A percentile compares a stretch with the other conserved stretches of the same genome.
Conservation (phyloP, 2,329 filamentous ascomycete genomes). For the Ceratocystis cubensis region DNA sequence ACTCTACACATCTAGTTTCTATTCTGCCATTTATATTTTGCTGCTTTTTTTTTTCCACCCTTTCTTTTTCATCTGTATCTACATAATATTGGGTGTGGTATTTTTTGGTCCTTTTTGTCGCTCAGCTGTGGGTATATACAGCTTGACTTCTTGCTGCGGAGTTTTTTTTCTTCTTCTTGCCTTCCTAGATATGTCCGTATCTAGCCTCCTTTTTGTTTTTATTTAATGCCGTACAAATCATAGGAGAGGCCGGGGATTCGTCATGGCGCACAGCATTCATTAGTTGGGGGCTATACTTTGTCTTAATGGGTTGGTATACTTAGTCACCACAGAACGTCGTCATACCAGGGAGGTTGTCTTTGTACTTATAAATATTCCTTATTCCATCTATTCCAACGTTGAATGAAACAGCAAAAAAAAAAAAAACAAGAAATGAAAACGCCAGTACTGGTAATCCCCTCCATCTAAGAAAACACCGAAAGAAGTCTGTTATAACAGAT, state of each 20-base stretch:
- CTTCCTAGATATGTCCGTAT: not conserved
- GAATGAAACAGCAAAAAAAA: not conserved
- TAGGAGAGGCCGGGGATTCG: not conserved
- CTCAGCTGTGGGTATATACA: not conserved
- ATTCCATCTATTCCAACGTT: slow-evolving; percentile 3
- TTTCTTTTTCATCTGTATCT: slow-evolving; percentile 7
- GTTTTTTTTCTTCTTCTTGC: slow-evolving; percentile 7
- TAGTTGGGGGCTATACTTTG: not conserved
- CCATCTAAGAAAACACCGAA: slow-evolving; percentile 1
- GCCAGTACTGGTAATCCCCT: not conserved
- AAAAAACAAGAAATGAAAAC: not conserved
- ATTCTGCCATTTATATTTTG: slow-evolving; percentile 3
- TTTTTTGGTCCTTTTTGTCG: slow-evolving; percentile 10
- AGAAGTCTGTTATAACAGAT: not conserved
- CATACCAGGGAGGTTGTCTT: not conserved
- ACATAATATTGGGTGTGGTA: not conserved
- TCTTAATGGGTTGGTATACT: slow-evolving; percentile 1
- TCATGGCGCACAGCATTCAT: not conserved
- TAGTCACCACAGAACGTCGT: not conserved
- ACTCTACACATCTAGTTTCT: not conserved
- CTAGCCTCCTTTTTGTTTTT: not conserved
- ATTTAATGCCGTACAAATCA: slow-evolving; percentile 2
- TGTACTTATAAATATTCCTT: slow-evolving; percentile 3
- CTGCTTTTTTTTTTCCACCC: slow-evolving; percentile 5
- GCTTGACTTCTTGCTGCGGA: not conserved